Base-by-base conservation (phyloP, 352 stramenopile genomes). In the Globisporangium takayamanum region DNA sequence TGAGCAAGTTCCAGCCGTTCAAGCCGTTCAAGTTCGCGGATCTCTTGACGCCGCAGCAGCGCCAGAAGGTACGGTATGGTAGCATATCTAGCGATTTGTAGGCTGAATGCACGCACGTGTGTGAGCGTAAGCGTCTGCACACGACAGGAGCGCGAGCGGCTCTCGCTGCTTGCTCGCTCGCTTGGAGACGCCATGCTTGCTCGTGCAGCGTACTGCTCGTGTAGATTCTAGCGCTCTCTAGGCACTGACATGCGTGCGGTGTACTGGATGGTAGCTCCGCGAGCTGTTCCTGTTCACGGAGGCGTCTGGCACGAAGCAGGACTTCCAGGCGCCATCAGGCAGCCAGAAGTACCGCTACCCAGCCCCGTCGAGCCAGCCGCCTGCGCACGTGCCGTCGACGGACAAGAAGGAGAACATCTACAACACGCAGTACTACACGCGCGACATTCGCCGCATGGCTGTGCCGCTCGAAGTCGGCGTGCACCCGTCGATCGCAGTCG, bases 351-450 rank as follows among this genome's bases (percentile, higher is more conserved):
- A 80, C 67, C 84, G 87, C 61, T 90, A 90, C 59, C 87, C 87
- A 36, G 78, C 87, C 55, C 87, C 87, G 7, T 68, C 77, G 57
- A 88, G 75, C 68, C 80, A 91, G 68, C 63, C 78, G 1, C 71
- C 80, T 49, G 77, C 83, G 42, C 75, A 84, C 67, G 84, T 94
- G 60, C 87, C 87, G 33, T 83, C 80, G 26, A 73, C 57, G 37
- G 80, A 88, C 42, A 74, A 59, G 45, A 93, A 92, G 69, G 87
- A 91, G 39, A 75, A 70, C 60, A 59, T 92, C 50, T 96, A 95
- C 80, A 91, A 90, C 67, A 96, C 66, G 45, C 68, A 94, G 44
- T 96, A 94, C 79, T 96, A 96, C 72, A 94, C 85, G 76, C 83
- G 87, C 60, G 87, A 96, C 63, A 78, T 88, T 49, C 80, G 81